Evolutionary conservation across 495 filamentous ascomycete genomes (phyloP).

Genomic region (Echria macrotheca): DNA sequence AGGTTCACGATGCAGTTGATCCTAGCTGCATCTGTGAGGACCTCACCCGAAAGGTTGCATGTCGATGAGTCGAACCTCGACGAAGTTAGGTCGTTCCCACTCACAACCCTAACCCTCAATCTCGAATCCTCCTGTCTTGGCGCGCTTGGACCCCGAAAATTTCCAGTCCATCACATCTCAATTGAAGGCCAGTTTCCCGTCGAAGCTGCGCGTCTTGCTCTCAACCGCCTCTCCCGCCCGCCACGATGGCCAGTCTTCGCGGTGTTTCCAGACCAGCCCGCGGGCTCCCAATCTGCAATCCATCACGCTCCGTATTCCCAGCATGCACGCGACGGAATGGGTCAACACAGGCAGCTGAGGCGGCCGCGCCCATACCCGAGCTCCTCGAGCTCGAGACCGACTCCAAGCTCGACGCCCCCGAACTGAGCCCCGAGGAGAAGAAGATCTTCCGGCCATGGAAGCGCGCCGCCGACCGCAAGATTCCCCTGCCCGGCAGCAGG

Average conservation of each 20-base stretch:
- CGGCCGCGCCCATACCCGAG: conserved; percentile 11
- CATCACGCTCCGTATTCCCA: conserved; percentile 19
- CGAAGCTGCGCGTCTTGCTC: conserved; percentile 13
- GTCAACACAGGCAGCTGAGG: conserved; percentile 29
- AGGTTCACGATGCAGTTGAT: too few relatives aligned
- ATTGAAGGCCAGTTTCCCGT: conserved; percentile 7
- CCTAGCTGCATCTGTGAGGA: too few relatives aligned
- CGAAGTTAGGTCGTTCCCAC: too few relatives aligned
- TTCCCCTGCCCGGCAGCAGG: conserved; percentile 35
- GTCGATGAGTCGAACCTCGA: too few relatives aligned
- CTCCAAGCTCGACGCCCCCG: conserved; percentile 29
- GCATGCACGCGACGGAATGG: conserved; percentile 28
- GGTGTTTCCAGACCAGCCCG: conserved; percentile 25
- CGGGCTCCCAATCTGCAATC: conserved; percentile 22
- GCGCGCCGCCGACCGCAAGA: conserved; percentile 37
- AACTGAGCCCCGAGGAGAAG: conserved; percentile 29
- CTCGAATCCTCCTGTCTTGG: not conserved
- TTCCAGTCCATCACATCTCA: conserved; percentile 9
- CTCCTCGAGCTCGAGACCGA: conserved; percentile 36
- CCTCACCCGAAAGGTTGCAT: too few relatives aligned
- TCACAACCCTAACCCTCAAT: conserved; percentile 18
- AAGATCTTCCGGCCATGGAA: conserved; percentile 35
- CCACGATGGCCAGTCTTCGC: conserved; percentile 30
- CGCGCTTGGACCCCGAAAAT: conserved; percentile 14
- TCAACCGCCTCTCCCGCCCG: not conserved